phyloP scores from a whole-genome alignment of 768 basidiomycete genomes.

The Filobasidium floriforme region DNA sequence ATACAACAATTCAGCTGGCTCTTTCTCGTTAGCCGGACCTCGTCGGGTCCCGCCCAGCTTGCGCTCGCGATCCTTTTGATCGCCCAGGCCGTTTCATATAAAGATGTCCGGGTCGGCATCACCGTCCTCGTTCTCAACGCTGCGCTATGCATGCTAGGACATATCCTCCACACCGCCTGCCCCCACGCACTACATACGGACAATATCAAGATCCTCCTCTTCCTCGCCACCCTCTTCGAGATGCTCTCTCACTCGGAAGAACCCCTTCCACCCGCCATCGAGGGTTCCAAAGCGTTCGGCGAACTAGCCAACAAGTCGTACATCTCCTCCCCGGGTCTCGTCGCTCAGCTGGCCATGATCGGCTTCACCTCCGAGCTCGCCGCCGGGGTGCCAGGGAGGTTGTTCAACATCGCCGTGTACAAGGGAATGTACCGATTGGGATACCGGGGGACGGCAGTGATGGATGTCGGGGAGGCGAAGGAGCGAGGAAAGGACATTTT shows the following conservation, averaged over 20 bases:
- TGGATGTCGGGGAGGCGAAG: not conserved
- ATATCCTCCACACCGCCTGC: not conserved
- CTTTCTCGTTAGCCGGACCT: not conserved
- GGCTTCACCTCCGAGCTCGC: conserved; percentile 3
- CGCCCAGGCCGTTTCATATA: not conserved
- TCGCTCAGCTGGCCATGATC: not conserved
- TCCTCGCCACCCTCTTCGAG: conserved; percentile 5
- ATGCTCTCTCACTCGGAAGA: conserved; percentile 8
- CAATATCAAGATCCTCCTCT: conserved; percentile 6
- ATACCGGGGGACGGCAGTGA: not conserved
- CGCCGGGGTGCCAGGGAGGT: not conserved
- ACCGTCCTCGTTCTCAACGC: not conserved
- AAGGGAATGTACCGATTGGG: not conserved
- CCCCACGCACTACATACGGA: not conserved
- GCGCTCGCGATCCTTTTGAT: not conserved
- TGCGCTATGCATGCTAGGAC: not conserved
- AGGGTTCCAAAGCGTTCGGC: not conserved
- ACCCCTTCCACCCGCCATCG: not conserved
- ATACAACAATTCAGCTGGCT: conserved; percentile 1
- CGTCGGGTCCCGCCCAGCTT: not conserved
- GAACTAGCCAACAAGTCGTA: not conserved
- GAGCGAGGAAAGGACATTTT: not conserved
- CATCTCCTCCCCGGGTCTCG: not conserved
- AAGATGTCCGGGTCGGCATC: not conserved
- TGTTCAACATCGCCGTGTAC: conserved; percentile 4